Evolutionary conservation across 768 basidiomycete species (phyloP).

Genomic region (Boletus tylopilopsis): DNA sequence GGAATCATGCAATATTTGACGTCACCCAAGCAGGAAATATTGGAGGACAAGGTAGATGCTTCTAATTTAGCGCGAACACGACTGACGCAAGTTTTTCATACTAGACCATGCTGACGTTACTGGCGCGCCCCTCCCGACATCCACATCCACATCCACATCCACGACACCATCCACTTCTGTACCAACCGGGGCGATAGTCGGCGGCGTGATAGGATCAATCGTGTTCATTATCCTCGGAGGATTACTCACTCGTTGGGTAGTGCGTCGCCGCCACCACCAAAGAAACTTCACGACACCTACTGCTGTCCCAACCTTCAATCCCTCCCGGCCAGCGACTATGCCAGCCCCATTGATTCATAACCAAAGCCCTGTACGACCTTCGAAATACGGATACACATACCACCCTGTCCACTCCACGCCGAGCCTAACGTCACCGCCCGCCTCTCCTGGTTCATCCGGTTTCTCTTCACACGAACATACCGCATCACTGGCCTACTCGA

Average conservation of each 20-base stretch:
- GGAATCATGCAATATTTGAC: constrained; percentile 17
- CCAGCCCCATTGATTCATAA: not conserved
- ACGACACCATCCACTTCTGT: constrained; percentile 4
- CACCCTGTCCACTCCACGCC: constrained; percentile 8
- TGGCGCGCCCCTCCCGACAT: constrained; percentile 9
- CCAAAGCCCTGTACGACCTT: not conserved
- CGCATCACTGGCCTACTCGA: constrained; percentile 1
- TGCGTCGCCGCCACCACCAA: constrained; percentile 12
- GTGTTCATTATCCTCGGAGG: constrained; percentile 12
- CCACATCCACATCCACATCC: constrained; percentile 6
- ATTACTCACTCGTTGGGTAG: constrained; percentile 8
- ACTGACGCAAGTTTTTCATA: not conserved
- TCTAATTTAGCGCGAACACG: not conserved
- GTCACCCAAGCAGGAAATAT: constrained; percentile 4
- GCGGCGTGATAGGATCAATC: constrained; percentile 21
- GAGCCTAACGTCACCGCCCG: constrained; percentile 4
- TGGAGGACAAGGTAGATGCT: constrained; percentile 9
- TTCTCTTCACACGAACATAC: not conserved
- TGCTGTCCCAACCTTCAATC: not conserved
- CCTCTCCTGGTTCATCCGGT: not conserved
- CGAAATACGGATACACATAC: not conserved
- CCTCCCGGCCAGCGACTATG: not conserved
- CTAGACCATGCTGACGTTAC: constrained; percentile 16
- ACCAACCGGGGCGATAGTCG: constrained; percentile 18
- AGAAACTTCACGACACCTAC: not conserved